Conservation (phyloP, 1,284 basidiomycete species). For the Phellopilus nigrolimitatus region DNA sequence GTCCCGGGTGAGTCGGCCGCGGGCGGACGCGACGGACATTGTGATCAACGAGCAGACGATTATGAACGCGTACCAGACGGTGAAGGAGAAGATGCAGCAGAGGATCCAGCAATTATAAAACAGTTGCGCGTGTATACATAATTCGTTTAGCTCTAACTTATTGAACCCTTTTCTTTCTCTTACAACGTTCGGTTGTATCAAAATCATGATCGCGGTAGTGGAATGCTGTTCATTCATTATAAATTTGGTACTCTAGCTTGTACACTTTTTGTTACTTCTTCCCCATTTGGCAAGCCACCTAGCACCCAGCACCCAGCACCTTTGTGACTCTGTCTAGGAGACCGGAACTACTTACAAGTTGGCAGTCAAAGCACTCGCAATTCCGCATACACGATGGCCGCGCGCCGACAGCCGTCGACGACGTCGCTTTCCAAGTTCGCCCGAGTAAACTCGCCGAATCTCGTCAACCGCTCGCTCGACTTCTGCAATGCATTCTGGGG, state of each 20-base stretch:
- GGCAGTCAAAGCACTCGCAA: no score
- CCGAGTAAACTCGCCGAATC: slow-evolving; percentile 47
- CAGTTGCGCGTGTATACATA: neutral
- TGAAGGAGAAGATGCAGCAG: slow-evolving; percentile 76
- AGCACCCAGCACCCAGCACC: no score
- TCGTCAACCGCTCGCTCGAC: slow-evolving; percentile 54
- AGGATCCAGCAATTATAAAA: slow-evolving; percentile 49
- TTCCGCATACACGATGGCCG: slow-evolving; percentile 51
- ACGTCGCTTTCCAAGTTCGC: slow-evolving; percentile 68
- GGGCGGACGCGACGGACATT: slow-evolving; percentile 92
- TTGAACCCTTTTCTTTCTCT: no score
- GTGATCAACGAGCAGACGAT: slow-evolving; percentile 99
- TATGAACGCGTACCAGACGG: slow-evolving; percentile 86
- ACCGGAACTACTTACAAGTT: no score
- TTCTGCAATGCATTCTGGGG: slow-evolving; percentile 99
- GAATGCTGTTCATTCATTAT: no score
- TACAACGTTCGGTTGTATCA: no score
- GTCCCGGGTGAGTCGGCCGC: slow-evolving; percentile 88
- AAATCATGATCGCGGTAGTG: no score
- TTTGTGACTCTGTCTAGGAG: no score
- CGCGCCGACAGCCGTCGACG: slow-evolving; percentile 67
- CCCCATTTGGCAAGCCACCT: no score
- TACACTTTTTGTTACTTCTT: no score
- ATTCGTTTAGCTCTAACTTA: no score
- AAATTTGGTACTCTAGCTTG: no score